Evolutionary conservation across 345 rosid species (phyloP), one percentile per base, ranked within the genome.

Genomic region (Arabis hirsuta): DNA sequence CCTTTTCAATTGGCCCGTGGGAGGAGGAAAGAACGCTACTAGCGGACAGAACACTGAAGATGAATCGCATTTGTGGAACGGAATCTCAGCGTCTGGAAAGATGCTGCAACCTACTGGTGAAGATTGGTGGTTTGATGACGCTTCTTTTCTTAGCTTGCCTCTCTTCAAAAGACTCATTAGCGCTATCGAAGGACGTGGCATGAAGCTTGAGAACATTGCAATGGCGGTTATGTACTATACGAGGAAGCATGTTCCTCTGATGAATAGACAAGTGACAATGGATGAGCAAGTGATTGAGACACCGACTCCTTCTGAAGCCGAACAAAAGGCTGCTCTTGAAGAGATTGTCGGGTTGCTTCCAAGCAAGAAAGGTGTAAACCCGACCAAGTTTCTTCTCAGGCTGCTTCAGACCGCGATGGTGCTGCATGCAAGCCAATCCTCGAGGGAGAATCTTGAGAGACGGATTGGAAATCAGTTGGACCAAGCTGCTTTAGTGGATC

Each of bases 121-220:
- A 51, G 96, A 88, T 39, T 90, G 96, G 92, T 90, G 96, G 96
- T 82, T 78, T 16, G 82, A 81, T 73, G 96, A 87, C 48, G 87
- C 79, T 31, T 86, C 92, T 9, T 77, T 76, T 41, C 89, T 87
- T 22, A 82, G 76, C 54, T 72, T 86, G 8, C 74, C 85, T 46
- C 59, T 86, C 1, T 90, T 77, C 54, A 90, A 79, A 77, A 80
- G 84, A 67, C 73, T 90, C 27, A 81, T 90, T 46, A 73, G 55
- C 7, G 87, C 81, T 7, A 82, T 87, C 16, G 74, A 77, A 73
- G 60, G 84, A 36, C 77, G 67, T 64, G 89, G 84, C 13, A 83
- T 90, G 86, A 86, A 84, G 57, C 88, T 80, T 0, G 85, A 82
- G 81, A 83, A 54, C 62, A 77, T 90, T 2, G 82, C 81, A 0